Conservation (phyloP, 352 stramenopile genomes). For the Elongisporangium undulatum region DNA sequence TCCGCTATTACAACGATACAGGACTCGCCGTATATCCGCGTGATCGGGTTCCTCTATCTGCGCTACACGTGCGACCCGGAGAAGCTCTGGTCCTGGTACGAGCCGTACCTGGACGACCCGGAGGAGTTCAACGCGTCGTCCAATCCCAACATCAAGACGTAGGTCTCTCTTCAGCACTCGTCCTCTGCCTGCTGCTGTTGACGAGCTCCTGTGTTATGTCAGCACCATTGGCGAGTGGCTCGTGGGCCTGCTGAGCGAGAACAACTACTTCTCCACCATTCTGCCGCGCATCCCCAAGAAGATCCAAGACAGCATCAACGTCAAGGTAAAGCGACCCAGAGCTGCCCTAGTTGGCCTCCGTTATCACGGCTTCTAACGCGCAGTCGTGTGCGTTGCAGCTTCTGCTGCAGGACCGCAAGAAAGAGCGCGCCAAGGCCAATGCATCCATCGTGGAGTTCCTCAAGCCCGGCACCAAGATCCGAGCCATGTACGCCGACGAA, state of each 20-base stretch:
- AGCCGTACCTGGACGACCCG: constrained; percentile 94
- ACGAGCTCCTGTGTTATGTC: constrained; percentile 6
- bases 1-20: constrained; percentile 11
- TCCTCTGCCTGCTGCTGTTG: constrained; percentile 9
- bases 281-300: constrained; percentile 95
- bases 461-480: constrained; percentile 87
- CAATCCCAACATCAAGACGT: constrained; percentile 80
- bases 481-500: constrained; percentile 95
- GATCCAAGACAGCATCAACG: constrained; percentile 96
- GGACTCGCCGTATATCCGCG: constrained; percentile 96
- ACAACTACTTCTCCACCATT: constrained; percentile 97
- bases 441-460: constrained; percentile 68
- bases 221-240: constrained; percentile 94
- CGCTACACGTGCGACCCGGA: constrained; percentile 93
- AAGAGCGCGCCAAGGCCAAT: constrained; percentile 64
- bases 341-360: neutral
- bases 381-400: constrained; percentile 43
- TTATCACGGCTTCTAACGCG: neutral
- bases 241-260: constrained; percentile 86
- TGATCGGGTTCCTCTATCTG: constrained; percentile 97
- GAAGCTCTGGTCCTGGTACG: constrained; percentile 93
- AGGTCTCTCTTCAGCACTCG: constrained; percentile 12
- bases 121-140: constrained; percentile 90
- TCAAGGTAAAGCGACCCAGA: constrained; percentile 52
- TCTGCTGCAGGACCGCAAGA: constrained; percentile 55